Conservation (phyloP, 148 eudicot genomes). For the Silene latifolia region DNA sequence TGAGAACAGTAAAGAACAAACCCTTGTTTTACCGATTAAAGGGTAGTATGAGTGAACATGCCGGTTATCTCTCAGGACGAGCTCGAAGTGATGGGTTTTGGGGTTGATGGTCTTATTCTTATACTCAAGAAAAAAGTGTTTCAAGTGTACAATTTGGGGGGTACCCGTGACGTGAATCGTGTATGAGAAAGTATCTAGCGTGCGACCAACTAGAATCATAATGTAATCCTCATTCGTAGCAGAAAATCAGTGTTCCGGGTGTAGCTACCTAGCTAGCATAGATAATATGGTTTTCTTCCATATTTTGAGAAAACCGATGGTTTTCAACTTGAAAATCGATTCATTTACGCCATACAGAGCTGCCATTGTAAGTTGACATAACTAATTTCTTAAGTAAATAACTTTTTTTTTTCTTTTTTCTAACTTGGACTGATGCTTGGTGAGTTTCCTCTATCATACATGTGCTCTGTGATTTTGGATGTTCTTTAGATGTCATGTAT, state of each 20-base stretch:
- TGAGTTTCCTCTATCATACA: not conserved
- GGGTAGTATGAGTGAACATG: conserved; percentile 89
- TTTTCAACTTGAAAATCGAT: conserved; percentile 38
- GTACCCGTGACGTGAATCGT: not conserved
- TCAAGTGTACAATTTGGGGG: conserved; percentile 56
- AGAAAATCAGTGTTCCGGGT: conserved; percentile 25
- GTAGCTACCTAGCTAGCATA: conserved; percentile 29
- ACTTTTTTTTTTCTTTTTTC: not conserved
- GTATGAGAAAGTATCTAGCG: not conserved
- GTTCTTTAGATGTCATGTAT: not conserved
- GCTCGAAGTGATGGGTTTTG: conserved; percentile 41
- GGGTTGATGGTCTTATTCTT: conserved; percentile 35
- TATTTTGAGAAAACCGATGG: conserved; percentile 29
- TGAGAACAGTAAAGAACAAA: conserved; percentile 69
- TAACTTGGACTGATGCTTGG: conserved; percentile 1
- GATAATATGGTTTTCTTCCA: conserved; percentile 27
- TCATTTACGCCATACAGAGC: conserved; percentile 21
- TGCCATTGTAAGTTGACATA: conserved; percentile 27
- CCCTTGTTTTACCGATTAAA: conserved; percentile 52
- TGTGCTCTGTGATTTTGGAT: not conserved
- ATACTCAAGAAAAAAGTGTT: conserved; percentile 18
- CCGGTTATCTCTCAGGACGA: conserved; percentile 47
- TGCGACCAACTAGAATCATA: not conserved
- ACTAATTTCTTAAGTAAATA: conserved; percentile 24
- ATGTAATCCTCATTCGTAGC: not conserved